A percentile compares a stretch with the other conserved stretches of the same genome.
Evolutionary conservation across 2,329 filamentous ascomycete genomes (phyloP).

Genomic region (Penicillium sp.): DNA sequence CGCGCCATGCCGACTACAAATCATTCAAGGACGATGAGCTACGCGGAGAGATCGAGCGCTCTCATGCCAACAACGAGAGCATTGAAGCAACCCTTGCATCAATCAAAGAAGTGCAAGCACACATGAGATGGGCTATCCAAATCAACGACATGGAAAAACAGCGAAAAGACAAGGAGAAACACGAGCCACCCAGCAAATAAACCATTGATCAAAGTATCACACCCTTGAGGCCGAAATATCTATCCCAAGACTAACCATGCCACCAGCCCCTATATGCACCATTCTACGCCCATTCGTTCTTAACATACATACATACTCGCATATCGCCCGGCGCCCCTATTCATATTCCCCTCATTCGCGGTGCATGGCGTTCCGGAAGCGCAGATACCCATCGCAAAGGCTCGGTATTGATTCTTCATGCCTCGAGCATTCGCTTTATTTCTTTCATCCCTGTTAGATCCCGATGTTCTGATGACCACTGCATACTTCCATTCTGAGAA

Average conservation of each 20-base stretch:
- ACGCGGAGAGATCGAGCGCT: slow-evolving; percentile 31
- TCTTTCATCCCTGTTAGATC: not conserved
- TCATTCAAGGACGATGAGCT: slow-evolving; percentile 42
- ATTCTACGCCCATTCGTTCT: not conserved
- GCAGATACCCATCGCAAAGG: slow-evolving; percentile 23
- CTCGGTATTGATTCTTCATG: slow-evolving; percentile 2
- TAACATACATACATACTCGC: not conserved
- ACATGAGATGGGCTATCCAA: slow-evolving; percentile 51
- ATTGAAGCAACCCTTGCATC: slow-evolving; percentile 41
- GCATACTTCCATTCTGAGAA: not conserved
- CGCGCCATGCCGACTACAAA: slow-evolving; percentile 44
- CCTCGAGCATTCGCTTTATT: not conserved
- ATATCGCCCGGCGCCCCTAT: not conserved
- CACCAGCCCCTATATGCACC: not conserved
- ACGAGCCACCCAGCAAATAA: slow-evolving; percentile 26
- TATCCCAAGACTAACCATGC: not conserved
- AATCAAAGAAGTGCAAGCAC: slow-evolving; percentile 41
- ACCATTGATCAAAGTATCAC: not conserved
- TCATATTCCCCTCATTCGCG: slow-evolving; percentile 10
- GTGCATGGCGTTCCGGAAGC: slow-evolving; percentile 22
- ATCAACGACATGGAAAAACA: slow-evolving; percentile 27
- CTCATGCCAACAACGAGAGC: slow-evolving; percentile 28
- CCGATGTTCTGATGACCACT: not conserved
- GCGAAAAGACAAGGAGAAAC: not conserved
- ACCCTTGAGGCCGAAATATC: not conserved